Percentiles rank a stretch among this genome's conserved stretches.
Evolutionary conservation across 352 stramenopile species (phyloP).

Genomic region (Phytophthora pluvialis): DNA sequence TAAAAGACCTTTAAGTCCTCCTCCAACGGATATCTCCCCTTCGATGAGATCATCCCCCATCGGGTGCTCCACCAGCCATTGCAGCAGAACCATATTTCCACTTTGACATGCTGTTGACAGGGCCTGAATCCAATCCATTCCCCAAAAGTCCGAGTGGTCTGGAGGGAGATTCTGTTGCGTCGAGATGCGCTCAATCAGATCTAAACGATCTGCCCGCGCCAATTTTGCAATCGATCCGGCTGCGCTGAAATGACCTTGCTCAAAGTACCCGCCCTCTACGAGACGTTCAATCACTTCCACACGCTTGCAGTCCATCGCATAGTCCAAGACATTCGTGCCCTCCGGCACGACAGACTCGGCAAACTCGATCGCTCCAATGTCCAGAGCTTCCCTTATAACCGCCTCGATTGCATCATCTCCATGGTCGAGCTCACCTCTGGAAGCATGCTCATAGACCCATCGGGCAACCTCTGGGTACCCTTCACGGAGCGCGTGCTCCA

Average conservation of each 20-base stretch:
- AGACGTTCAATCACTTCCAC: background rate
- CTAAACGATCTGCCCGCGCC: background rate
- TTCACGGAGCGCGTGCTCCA: background rate
- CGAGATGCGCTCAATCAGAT: background rate
- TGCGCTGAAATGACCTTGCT: background rate
- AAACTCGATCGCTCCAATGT: background rate
- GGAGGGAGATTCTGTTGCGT: background rate
- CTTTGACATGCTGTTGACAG: background rate
- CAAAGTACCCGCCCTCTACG: background rate
- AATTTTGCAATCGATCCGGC: background rate
- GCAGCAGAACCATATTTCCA: background rate
- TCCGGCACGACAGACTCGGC: background rate
- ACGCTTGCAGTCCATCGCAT: background rate
- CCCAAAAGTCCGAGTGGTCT: background rate
- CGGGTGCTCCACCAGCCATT: constrained; percentile 1
- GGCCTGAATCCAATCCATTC: background rate
- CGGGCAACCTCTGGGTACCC: background rate
- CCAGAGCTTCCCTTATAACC: background rate
- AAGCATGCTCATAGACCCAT: background rate
- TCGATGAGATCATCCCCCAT: background rate
- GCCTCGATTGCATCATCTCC: background rate
- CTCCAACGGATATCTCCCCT: no score
- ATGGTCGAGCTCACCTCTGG: background rate
- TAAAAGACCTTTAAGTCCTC: no score
- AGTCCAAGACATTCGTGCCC: background rate